Evolutionary conservation across 2,329 filamentous ascomycete species (phyloP), one percentile per base, ranked within the genome.

Genomic region (Passalora sequoiae): DNA sequence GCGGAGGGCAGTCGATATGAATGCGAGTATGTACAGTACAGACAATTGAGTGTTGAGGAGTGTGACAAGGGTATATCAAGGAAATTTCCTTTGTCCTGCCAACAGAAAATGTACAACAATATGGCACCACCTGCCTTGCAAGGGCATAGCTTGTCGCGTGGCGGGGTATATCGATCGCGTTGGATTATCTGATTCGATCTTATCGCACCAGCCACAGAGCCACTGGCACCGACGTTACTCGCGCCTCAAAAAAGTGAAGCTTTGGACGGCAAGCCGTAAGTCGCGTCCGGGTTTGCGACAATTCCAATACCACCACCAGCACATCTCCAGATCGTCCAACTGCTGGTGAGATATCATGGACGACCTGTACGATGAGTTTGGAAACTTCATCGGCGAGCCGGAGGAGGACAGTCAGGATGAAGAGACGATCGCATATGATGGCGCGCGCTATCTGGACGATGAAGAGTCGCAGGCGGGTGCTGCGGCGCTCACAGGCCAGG

Each of bases 311-410:
- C 35, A 16, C 22, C 20, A 15, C 31, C 13, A 20, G 17, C 33
- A 36, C 3, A n/a, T n/a, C 9, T 21, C 22, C 25, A n/a, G 13
- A 31, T 38, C 29, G 41, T 38, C 28, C 5, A 17, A 5, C 3
- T 7, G 17, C 19, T 24, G 3, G 33, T 28, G 47, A 47, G 51
- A 53, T 62, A 70, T 59, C 59, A 92, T 95, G 89, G 89, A 96
- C 74, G 89, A 96, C 69, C 81, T 96, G 59, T 96, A 97, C 67
- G 91, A 97, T 72, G 91, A 97, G 87, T 97, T 97, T 71, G 91
- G 91, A 62, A 97, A 97, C 73, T 97, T 92, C 70, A 95, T 97
- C 64, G 92, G 92, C 63, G 92, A 96, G 69, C 87, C 87, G 60
- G 84, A 82, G 65, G 84, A 84, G 66, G 92, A 87, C 44, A 89